phyloP scores from a whole-genome alignment of 441 rosid species.

The Syzygium malaccense region DNA sequence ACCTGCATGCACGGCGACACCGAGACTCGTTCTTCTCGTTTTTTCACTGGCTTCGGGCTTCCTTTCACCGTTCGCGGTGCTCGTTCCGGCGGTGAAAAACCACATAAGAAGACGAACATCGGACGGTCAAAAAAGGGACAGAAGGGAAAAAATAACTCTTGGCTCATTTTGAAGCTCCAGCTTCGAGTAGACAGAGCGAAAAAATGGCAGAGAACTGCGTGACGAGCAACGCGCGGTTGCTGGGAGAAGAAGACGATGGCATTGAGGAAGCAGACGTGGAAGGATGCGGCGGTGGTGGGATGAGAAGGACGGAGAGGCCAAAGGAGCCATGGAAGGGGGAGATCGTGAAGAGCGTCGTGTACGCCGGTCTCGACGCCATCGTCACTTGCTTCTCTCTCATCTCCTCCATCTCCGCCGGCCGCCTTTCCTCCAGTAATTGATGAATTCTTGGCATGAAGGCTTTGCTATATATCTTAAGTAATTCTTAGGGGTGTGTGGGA shows the following conservation, averaged over 20 bases:
- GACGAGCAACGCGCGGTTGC: neutral
- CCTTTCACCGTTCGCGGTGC: neutral
- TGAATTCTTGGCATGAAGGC: neutral
- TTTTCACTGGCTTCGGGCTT: neutral
- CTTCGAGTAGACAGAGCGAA: neutral
- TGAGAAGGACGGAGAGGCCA: constrained; percentile 5
- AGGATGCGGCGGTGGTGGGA: neutral
- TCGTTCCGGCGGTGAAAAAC: neutral
- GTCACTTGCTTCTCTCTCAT: constrained; percentile 34
- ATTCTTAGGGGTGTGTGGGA: neutral
- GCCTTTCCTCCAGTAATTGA: constrained; percentile 19
- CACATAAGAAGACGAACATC: neutral
- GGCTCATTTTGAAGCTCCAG: neutral
- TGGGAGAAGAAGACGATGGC: neutral
- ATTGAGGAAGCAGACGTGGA: neutral
- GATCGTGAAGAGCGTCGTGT: constrained; percentile 25
- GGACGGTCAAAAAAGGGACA: neutral
- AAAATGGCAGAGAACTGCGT: neutral
- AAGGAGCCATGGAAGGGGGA: constrained; percentile 26
- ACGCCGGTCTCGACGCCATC: constrained; percentile 32
- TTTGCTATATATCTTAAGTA: neutral
- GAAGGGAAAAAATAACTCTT: neutral
- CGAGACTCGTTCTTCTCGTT: neutral
- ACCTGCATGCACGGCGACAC: neutral
- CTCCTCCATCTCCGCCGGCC: constrained; percentile 30